These are phyloP conservation scores for Microbotryum intermedium DNA, from an alignment of 1,284 basidiomycete genomes.

Conservation along the genomic window DNA sequence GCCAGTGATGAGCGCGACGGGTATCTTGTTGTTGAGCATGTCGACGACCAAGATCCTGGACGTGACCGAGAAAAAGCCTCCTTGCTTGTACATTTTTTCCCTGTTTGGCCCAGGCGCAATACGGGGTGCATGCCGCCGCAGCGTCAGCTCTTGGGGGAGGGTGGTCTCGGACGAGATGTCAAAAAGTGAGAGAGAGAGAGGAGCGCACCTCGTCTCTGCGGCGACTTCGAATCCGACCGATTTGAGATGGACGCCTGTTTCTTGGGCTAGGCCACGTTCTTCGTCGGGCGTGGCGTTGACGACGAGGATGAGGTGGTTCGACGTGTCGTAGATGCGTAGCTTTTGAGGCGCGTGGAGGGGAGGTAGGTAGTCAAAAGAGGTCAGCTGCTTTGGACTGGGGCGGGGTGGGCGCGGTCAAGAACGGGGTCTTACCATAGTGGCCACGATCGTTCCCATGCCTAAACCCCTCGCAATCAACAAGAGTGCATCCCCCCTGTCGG, in stretches of 20 bases:
- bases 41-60: slow-evolving; percentile 91
- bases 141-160: too few species aligned
- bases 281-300: slow-evolving; percentile 82
- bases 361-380: neutral
- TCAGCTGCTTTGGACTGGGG: too few species aligned
- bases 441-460: slow-evolving; percentile 69
- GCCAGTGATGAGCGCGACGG: slow-evolving; percentile 75
- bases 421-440: slow-evolving; percentile 49
- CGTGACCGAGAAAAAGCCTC: slow-evolving; percentile 84
- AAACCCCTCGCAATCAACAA: slow-evolving; percentile 78
- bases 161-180: neutral
- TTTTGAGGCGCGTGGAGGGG: neutral
- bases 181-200: neutral
- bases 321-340: slow-evolving; percentile 84
- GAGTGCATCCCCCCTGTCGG: slow-evolving; percentile 47
- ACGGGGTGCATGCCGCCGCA: neutral
- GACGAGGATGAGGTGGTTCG: slow-evolving; percentile 64
- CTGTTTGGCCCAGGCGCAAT: slow-evolving; percentile 46
- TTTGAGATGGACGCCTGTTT: slow-evolving; percentile 76
- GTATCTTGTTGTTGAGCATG: slow-evolving; percentile 77
- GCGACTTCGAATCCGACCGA: slow-evolving; percentile 76
- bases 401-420: neutral
- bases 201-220: slow-evolving; percentile 42
- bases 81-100: slow-evolving; percentile 72
- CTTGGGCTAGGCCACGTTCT: slow-evolving; percentile 82